Evolutionary conservation across 176 grass and related monocot genomes (phyloP), one percentile per base, ranked within the genome.

Genomic region (Saccharum spontaneum): DNA sequence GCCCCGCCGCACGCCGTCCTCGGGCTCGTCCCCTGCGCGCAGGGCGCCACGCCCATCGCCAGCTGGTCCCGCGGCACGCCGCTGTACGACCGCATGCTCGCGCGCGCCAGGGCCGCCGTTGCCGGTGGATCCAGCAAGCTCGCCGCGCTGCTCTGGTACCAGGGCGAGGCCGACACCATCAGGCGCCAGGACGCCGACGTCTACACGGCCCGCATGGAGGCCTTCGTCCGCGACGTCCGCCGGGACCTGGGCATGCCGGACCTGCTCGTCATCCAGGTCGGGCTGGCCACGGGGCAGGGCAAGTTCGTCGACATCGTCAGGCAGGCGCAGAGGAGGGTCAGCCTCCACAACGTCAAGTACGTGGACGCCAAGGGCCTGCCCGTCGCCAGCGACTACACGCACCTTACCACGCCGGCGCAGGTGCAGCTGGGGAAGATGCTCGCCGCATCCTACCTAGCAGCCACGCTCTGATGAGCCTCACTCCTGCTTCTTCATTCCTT

Each of bases 231-330:
- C 2, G 76, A 94, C 46, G 46, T 94, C 15, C 65, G 92, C 0
- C 80, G 8, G 0, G 92, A 94, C 82, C 89, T 94, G 18, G 67
- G 9, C 18, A 3, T 54, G 33, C 92, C 92, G 3, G 30, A 79
- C 10, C 89, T 94, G 9, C 89, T 85, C 3, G 79, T 94, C 54
- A 91, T 94, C 76, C 92, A 91, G 91, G 91, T 81, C 1, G 96
- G 91, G 4, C 80, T 98, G 22, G 96, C 96, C 61, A 95, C 96
- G 7, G 96, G 93, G 20, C 93, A 98, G 87, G 96, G 96, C 8
- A 87, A 75, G 55, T 95, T 89, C 91, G 33, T 87, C 10, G 75
- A 88, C 4, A 67, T 44, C 18, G 93, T 95, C 33, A 75, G 96
- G 88, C 28, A 73, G 0, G 93, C 89, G 8, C 96, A 98, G 85